Conservation (phyloP, 768 basidiomycete genomes). For the Lepiota brunneoincarnata region DNA sequence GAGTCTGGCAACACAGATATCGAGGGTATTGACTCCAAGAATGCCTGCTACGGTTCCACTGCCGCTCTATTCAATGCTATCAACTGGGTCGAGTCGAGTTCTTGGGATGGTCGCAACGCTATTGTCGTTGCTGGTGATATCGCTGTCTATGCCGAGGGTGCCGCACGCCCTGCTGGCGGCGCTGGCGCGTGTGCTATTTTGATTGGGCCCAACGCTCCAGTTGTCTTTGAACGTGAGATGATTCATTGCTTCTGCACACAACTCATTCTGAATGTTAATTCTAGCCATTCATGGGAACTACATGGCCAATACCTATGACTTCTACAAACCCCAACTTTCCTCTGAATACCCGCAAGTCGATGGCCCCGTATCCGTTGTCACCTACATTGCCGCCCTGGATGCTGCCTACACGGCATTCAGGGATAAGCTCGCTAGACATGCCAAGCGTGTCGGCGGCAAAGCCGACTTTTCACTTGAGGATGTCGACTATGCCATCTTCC, state of each 20-base stretch:
- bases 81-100: constrained; percentile 96
- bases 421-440: constrained; percentile 70
- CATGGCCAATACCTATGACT: constrained; percentile 98
- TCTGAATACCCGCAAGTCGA: constrained; percentile 98
- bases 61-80: constrained; percentile 98
- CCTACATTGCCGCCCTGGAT: constrained; percentile 93
- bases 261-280: constrained; percentile 14
- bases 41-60: constrained; percentile 98
- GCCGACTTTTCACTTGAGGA: constrained; percentile 70
- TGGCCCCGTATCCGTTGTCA: constrained; percentile 93
- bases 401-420: constrained; percentile 83
- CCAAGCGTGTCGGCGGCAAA: constrained; percentile 45
- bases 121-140: constrained; percentile 97
- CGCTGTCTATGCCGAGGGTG: constrained; percentile 95
- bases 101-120: constrained; percentile 97
- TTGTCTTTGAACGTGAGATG: constrained; percentile 89
- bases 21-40: constrained; percentile 98
- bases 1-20: constrained; percentile 93
- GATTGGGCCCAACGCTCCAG: constrained; percentile 93
- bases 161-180: constrained; percentile 93
- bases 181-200: constrained; percentile 94
- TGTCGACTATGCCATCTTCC: constrained; percentile 94
- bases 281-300: constrained; percentile 93
- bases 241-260: constrained; percentile 5
- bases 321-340: constrained; percentile 96